A percentile compares a stretch with the other conserved stretches of the same genome.
Conservation (phyloP, 2,329 filamentous ascomycete genomes). For the Penicillium sp. region DNA sequence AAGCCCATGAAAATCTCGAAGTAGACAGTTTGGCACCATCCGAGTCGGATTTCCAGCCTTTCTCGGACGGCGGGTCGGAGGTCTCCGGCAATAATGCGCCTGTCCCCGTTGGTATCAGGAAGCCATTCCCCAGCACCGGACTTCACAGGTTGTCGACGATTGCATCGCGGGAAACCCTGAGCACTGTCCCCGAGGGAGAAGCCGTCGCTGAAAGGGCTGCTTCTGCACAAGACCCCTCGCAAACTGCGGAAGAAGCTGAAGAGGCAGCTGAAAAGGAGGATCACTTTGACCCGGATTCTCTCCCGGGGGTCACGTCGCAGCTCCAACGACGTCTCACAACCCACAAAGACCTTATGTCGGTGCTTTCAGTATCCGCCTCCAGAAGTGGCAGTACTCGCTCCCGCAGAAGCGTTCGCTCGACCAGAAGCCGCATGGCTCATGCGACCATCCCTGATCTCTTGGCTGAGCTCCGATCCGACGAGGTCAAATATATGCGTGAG, state of each 20-base stretch:
- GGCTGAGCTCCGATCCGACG: constrained; percentile 73
- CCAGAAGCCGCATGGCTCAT: constrained; percentile 59
- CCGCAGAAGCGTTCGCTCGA: constrained; percentile 69
- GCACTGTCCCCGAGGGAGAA: constrained; percentile 23
- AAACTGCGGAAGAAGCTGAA: constrained; percentile 8
- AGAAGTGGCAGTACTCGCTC: constrained; percentile 67
- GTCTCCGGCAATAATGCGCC: constrained; percentile 33
- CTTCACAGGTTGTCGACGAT: constrained; percentile 53
- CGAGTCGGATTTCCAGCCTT: constrained; percentile 23
- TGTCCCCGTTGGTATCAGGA: constrained; percentile 38
- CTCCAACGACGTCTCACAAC: constrained; percentile 76
- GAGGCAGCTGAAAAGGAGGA: constrained; percentile 33
- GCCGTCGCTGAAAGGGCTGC: constrained; percentile 4
- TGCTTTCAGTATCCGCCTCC: constrained; percentile 63
- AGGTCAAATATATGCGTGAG: constrained; percentile 82
- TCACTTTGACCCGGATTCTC: constrained; percentile 40
- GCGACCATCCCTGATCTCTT: constrained; percentile 71
- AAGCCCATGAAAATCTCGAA: constrained; percentile 10
- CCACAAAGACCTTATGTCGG: constrained; percentile 89
- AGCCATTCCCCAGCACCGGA: constrained; percentile 49
- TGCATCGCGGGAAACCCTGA: constrained; percentile 51
- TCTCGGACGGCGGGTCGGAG: constrained; percentile 34
- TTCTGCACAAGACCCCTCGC: constrained; percentile 1
- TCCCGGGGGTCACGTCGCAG: constrained; percentile 41
- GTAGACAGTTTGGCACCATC: constrained; percentile 25